phyloP scores from a whole-genome alignment of 768 basidiomycete species.

The Guyanaporus albipodus region DNA sequence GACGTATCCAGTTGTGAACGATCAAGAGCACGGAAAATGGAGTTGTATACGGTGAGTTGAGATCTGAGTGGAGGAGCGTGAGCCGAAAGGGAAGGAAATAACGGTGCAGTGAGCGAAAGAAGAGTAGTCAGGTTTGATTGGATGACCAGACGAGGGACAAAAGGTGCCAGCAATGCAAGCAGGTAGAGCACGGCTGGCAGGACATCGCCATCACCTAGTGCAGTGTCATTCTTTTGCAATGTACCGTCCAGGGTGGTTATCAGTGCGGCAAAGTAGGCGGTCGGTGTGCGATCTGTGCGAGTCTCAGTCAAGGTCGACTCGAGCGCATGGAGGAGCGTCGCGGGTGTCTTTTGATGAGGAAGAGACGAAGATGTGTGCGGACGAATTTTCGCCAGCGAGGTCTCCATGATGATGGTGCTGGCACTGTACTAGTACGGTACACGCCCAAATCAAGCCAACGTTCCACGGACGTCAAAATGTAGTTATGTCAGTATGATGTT shows the following conservation, averaged over 20 bases:
- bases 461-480: no score
- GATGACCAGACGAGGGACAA: slow-evolving; percentile 77
- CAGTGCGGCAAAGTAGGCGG: slow-evolving; percentile 94
- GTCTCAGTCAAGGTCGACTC: slow-evolving; percentile 78
- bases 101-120: slow-evolving; percentile 68
- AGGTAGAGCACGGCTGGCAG: slow-evolving; percentile 34
- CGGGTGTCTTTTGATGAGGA: slow-evolving; percentile 87
- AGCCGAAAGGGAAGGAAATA: slow-evolving; percentile 62
- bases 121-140: slow-evolving; percentile 69
- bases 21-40: slow-evolving; percentile 68
- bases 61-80: slow-evolving; percentile 84
- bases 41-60: slow-evolving; percentile 72
- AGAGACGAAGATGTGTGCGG: slow-evolving; percentile 78
- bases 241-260: slow-evolving; percentile 80
- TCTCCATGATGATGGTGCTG: slow-evolving; percentile 50
- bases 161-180: slow-evolving; percentile 31
- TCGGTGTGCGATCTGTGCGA: slow-evolving; percentile 62
- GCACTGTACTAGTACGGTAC: no score
- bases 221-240: slow-evolving; percentile 52
- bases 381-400: slow-evolving; percentile 77
- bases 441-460: no score
- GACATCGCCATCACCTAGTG: slow-evolving; percentile 70
- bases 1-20: slow-evolving; percentile 62
- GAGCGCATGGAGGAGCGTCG: slow-evolving; percentile 77
- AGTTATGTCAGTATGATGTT: no score